Evolutionary conservation across 495 filamentous ascomycete genomes (phyloP).

Genomic region (Xylaria castorea): DNA sequence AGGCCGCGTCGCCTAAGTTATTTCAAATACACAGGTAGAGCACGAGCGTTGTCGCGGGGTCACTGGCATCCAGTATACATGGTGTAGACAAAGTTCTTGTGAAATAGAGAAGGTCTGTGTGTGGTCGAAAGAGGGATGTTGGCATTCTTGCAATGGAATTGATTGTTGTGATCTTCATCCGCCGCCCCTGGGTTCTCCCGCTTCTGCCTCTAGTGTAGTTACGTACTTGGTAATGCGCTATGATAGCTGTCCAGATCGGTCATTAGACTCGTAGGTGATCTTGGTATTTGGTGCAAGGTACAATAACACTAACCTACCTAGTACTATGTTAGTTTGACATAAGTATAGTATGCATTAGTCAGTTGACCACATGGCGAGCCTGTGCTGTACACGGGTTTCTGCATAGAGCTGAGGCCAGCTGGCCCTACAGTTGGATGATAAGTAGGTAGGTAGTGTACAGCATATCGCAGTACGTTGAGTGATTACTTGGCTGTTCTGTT

Average conservation of each 20-base stretch:
- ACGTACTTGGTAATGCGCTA: not conserved
- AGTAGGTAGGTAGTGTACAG: not conserved
- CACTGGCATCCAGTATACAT: not conserved
- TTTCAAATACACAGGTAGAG: conserved; percentile 3
- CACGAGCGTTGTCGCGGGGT: not conserved
- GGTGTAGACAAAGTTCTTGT: not conserved
- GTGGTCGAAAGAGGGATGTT: not conserved
- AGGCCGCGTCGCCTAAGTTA: not conserved
- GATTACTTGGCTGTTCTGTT: not conserved
- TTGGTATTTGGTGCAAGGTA: not conserved
- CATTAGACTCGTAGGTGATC: not conserved
- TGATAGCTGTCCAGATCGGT: not conserved
- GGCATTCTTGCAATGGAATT: not conserved
- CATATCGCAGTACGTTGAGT: not conserved
- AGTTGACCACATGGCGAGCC: conserved; percentile 1
- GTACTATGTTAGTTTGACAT: not conserved
- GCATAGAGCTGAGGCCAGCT: not conserved
- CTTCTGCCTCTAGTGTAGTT: not conserved
- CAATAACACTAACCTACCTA: not conserved
- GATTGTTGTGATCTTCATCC: not conserved
- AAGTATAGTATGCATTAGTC: conserved; percentile 6
- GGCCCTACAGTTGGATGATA: not conserved
- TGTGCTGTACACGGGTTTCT: not conserved
- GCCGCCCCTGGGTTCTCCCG: not conserved
- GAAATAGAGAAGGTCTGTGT: not conserved